phyloP scores from a whole-genome alignment of 139 green algal genomes.

The Tetradesmus obliquus region DNA sequence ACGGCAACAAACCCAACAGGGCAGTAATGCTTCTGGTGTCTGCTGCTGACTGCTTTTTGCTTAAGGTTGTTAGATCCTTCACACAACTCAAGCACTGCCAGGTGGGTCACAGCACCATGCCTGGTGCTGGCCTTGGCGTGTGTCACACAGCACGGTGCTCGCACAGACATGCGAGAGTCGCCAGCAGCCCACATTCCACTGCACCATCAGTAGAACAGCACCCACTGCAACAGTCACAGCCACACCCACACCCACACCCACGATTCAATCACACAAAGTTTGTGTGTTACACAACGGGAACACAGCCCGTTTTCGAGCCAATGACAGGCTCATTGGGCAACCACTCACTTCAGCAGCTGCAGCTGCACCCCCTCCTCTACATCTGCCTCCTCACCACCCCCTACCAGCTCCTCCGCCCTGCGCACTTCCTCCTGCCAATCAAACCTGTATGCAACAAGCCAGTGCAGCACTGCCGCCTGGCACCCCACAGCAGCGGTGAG shows the following conservation, averaged over 20 bases:
- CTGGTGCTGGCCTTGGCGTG: too few relatives aligned
- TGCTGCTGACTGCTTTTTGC: too few relatives aligned
- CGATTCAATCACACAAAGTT: too few relatives aligned
- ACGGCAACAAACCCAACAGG: too few relatives aligned
- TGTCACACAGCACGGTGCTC: too few relatives aligned
- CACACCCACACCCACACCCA: background rate
- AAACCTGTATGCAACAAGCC: background rate
- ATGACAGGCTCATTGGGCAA: too few relatives aligned
- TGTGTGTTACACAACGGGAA: too few relatives aligned
- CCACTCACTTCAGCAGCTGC: background rate
- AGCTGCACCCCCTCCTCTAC: background rate
- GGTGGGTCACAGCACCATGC: background rate
- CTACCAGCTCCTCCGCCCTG: constrained; percentile 1
- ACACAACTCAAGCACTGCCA: background rate
- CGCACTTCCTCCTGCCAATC: constrained; percentile 13
- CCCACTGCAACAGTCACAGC: too few relatives aligned
- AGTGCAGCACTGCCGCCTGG: constrained; percentile 12
- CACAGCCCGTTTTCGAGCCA: too few relatives aligned
- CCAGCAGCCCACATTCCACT: background rate
- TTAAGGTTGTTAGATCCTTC: too few relatives aligned
- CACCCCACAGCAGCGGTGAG: background rate
- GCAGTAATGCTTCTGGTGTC: too few relatives aligned
- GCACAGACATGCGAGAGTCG: background rate
- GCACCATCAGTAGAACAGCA: background rate
- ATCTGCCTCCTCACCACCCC: background rate